Evolutionary conservation across 257 asterid species (phyloP).

Genomic region (Gentiana straminea): DNA sequence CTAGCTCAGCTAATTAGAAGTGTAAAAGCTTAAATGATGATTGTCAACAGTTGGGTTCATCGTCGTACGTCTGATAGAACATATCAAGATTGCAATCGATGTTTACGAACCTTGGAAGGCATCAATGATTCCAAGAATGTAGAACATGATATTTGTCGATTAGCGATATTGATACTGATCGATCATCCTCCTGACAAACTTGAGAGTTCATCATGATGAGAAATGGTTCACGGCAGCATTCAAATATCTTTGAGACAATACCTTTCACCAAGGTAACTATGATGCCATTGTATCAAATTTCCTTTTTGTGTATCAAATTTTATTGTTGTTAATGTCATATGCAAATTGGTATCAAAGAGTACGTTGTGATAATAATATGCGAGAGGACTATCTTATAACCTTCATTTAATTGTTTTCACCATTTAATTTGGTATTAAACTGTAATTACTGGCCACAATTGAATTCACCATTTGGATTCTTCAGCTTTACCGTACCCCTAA

Average conservation of each 20-base stretch:
- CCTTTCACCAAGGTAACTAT: slow-evolving; percentile 15
- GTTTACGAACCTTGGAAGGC: slow-evolving; percentile 35
- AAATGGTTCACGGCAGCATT: slow-evolving; percentile 36
- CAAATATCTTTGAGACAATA: slow-evolving; percentile 39
- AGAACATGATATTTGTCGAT: slow-evolving; percentile 35
- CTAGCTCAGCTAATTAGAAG: too few species aligned
- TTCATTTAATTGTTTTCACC: too few species aligned
- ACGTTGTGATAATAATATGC: too few species aligned
- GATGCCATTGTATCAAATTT: too few species aligned
- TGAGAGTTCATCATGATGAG: slow-evolving; percentile 28
- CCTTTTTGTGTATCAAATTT: too few species aligned
- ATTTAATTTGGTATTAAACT: too few species aligned
- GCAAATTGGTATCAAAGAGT: too few species aligned
- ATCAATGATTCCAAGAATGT: slow-evolving; percentile 12
- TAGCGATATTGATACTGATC: slow-evolving; percentile 36
- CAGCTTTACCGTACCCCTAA: too few species aligned
- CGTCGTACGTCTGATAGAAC: slow-evolving; percentile 11
- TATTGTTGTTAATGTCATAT: too few species aligned
- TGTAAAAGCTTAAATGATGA: slow-evolving; percentile 21
- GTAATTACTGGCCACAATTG: too few species aligned
- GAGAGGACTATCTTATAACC: too few species aligned
- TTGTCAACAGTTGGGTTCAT: slow-evolving; percentile 32
- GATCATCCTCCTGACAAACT: slow-evolving; percentile 39
- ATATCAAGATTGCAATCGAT: slow-evolving; percentile 26
- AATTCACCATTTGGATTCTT: too few species aligned